Percentiles rank a stretch among this genome's conserved stretches.
Evolutionary conservation across 1,139 yeast genomes (phyloP).

Genomic region (Zygosaccharomyces pseudobailii): DNA sequence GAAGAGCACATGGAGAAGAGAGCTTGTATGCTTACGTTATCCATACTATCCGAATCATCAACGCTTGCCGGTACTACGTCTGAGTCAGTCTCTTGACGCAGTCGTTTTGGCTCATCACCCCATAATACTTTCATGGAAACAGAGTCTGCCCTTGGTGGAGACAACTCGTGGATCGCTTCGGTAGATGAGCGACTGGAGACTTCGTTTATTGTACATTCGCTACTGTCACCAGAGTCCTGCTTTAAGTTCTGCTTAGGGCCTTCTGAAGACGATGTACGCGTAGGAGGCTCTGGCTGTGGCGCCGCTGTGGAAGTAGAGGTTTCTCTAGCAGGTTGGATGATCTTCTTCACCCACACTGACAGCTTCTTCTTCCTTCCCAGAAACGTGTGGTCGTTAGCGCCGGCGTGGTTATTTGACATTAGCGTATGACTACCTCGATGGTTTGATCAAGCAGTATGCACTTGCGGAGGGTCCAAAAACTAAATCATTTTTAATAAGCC

Average conservation of each 20-base stretch:
- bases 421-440: neutral
- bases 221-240: neutral
- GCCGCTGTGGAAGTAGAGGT: neutral
- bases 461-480: neutral
- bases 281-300: neutral
- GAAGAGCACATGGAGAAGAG: slow-evolving; percentile 47
- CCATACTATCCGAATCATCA: slow-evolving; percentile 19
- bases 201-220: neutral
- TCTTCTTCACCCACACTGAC: slow-evolving; percentile 32
- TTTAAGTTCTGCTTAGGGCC: neutral
- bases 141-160: slow-evolving; percentile 4
- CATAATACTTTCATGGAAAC: slow-evolving; percentile 17
- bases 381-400: slow-evolving; percentile 16
- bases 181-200: neutral
- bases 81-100: slow-evolving; percentile 4
- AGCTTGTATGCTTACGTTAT: slow-evolving; percentile 48
- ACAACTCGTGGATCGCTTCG: neutral
- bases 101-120: slow-evolving; percentile 19
- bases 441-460: neutral
- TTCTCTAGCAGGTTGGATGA: slow-evolving; percentile 27
- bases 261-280: neutral
- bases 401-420: neutral
- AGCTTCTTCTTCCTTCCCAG: slow-evolving; percentile 28
- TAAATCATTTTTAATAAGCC: neutral
- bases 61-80: slow-evolving; percentile 10